Evolutionary conservation across 2,329 filamentous ascomycete genomes (phyloP).

Genomic region (Parafenestella ontariensis): DNA sequence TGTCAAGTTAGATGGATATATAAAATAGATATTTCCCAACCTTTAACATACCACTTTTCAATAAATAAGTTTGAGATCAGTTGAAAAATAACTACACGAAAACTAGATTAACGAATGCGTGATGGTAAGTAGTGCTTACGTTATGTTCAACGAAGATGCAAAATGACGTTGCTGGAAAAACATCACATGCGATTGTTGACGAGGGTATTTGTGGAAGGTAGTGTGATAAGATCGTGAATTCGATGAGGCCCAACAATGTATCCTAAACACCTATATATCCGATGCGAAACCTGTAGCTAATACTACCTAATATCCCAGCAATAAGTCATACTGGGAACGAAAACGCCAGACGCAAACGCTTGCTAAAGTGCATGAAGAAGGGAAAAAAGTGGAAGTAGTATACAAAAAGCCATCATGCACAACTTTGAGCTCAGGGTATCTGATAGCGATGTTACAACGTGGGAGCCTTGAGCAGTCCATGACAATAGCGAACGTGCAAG

Average conservation of each 20-base stretch:
- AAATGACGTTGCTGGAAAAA: background rate
- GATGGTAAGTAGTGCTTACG: too few species aligned
- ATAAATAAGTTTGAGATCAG: too few species aligned
- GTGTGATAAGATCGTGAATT: background rate
- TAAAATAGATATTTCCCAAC: too few species aligned
- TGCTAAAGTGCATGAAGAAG: background rate
- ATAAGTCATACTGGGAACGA: background rate
- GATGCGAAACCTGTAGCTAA: background rate
- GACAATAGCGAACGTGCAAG: slow-evolving; percentile 78
- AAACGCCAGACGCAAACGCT: slow-evolving; percentile 8
- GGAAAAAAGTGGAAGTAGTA: background rate
- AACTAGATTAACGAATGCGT: too few species aligned
- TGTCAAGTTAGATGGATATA: too few species aligned
- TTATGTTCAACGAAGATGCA: too few species aligned
- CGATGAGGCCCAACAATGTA: background rate
- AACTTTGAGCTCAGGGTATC: background rate
- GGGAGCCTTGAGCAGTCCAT: slow-evolving; percentile 52
- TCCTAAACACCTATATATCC: background rate
- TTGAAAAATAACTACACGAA: too few species aligned
- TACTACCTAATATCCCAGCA: background rate
- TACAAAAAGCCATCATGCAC: background rate
- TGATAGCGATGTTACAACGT: slow-evolving; percentile 22
- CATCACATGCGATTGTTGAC: background rate
- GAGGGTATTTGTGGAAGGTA: background rate
- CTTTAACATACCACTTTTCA: too few species aligned